Evolutionary conservation across 306 rosid genomes (phyloP), one percentile per base, ranked within the genome.

Genomic region (Luffa acutangula): DNA sequence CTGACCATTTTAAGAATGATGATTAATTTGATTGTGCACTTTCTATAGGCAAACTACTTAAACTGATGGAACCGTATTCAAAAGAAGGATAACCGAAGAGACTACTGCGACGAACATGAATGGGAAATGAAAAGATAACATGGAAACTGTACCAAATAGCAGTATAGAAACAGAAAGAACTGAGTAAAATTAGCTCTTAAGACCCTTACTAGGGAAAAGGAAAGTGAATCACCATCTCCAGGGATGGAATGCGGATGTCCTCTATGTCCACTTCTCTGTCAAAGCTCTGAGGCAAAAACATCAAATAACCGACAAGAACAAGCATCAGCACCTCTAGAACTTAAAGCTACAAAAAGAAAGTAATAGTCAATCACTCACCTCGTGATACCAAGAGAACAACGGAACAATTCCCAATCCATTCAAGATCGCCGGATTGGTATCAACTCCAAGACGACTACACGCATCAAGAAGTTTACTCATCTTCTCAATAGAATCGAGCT

Each of bases 201-300:
- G 85, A 77, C 78, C 86, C 88, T 89, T 86, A 87, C 89, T 70
- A 88, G 88, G 86, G 82, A 81, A 85, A 82, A 81, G 80, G 87
- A 88, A 82, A 87, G 87, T 84, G 85, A 91, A 88, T 93, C 92
- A 91, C 97, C 97, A 91, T 91, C 92, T 91, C 96, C 97, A 93
- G 81, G 59, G 97, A 81, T 54, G 89, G 92, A 78, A 93, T 80
- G 54, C 75, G 85, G 81, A 85, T 53, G 80, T 83, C 86, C 25
- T 90, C 57, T 84, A 93, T 85, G 64, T 93, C 97, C 89, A 86
- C 74, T 88, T 93, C 97, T 88, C 79, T 87, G 85, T 93, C 97
- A 87, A 93, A 93, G 86, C 98, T 93, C 96, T 91, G 91, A n/a
- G 49, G 82, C 73, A 11, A 76, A 37, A 72, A 48, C 36, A 81